Conservation (phyloP, 108 stramenopile genomes). For the Discostella pseudostelligera region DNA sequence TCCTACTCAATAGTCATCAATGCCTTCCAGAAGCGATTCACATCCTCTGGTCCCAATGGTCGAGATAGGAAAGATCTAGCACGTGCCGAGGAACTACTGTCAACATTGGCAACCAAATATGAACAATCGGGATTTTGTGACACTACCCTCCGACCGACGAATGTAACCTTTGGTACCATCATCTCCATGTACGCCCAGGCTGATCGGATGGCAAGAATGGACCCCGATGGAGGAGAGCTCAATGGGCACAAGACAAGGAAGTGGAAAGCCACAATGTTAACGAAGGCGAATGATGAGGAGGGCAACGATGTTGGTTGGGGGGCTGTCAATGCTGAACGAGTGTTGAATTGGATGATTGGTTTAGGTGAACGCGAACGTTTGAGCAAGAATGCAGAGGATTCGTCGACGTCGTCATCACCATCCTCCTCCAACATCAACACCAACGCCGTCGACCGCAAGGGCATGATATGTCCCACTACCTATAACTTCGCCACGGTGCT, state of each 20-base stretch:
- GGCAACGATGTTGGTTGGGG: constrained; percentile 33
- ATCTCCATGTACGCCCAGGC: constrained; percentile 40
- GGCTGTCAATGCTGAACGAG: constrained; percentile 42
- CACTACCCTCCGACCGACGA: constrained; percentile 22
- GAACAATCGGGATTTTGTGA: constrained; percentile 24
- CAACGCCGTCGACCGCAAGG: not conserved
- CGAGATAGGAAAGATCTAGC: constrained; percentile 31
- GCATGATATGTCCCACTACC: constrained; percentile 18
- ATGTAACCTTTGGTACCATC: constrained; percentile 35
- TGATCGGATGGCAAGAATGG: constrained; percentile 18
- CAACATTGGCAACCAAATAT: constrained; percentile 18
- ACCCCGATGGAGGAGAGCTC: not conserved
- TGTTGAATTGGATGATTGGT: constrained; percentile 45
- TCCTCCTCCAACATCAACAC: not conserved
- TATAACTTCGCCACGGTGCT: constrained; percentile 35
- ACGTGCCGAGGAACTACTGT: constrained; percentile 36
- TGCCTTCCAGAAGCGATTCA: constrained; percentile 38
- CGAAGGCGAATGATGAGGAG: constrained; percentile 2
- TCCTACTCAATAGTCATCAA: constrained; percentile 44
- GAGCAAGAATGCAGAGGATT: constrained; percentile 16
- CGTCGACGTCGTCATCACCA: not conserved
- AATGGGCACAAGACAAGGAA: constrained; percentile 13
- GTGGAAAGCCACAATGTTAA: constrained; percentile 14
- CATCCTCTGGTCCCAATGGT: constrained; percentile 8
- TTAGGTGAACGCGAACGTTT: constrained; percentile 29